These are phyloP conservation scores for Plasmodium relictum DNA, from an alignment of 169 alveolate genomes.

Conservation along the genomic window DNA sequence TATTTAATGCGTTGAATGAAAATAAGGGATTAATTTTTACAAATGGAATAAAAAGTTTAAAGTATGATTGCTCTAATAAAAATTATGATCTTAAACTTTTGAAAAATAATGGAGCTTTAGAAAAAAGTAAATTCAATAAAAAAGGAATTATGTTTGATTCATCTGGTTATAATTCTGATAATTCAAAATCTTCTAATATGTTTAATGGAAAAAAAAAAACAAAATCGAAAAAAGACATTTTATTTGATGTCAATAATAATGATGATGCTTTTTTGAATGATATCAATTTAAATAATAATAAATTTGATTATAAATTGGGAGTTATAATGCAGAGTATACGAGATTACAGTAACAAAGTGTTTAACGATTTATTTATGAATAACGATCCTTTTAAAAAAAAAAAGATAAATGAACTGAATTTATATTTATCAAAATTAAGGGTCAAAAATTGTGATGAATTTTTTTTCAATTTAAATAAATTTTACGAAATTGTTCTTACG, in stretches of 20 bases:
- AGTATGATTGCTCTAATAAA: background rate
- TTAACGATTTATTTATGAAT: slow-evolving; percentile 43
- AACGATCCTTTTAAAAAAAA: slow-evolving; percentile 33
- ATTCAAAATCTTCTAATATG: background rate
- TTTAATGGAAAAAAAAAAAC: slow-evolving; percentile 3
- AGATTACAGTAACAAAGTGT: slow-evolving; percentile 35
- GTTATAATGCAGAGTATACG: slow-evolving; percentile 44
- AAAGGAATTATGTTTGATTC: background rate
- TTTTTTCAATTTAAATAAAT: slow-evolving; percentile 55
- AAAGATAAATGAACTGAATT: slow-evolving; percentile 34
- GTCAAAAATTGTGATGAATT: slow-evolving; percentile 36
- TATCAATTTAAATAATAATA: background rate
- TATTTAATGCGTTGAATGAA: background rate
- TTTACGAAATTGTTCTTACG: slow-evolving; percentile 27
- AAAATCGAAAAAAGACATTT: background rate
- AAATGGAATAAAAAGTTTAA: background rate
- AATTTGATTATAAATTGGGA: background rate
- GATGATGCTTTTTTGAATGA: background rate
- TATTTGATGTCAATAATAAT: background rate
- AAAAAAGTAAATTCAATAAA: background rate
- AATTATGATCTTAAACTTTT: slow-evolving; percentile 4
- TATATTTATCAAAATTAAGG: slow-evolving; percentile 50
- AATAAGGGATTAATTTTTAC: background rate
- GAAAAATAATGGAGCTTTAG: background rate
- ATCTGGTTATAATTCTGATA: slow-evolving; percentile 6